A percentile compares a stretch with the other conserved stretches of the same genome.
These are phyloP conservation scores for Areca catechu DNA, from an alignment of 176 grass and related monocot genomes.

Conservation along the genomic window DNA sequence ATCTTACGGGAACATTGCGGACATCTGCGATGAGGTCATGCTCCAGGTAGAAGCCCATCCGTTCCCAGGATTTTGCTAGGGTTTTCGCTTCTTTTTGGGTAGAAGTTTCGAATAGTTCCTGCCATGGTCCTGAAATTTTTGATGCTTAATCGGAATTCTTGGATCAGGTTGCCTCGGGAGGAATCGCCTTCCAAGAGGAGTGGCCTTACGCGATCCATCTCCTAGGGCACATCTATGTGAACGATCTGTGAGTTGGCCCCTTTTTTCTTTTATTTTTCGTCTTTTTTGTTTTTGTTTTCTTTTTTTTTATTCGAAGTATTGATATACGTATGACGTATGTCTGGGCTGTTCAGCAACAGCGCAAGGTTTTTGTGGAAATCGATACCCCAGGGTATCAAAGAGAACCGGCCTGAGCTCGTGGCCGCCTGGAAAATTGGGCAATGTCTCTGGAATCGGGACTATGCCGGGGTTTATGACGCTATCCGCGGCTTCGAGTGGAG, in stretches of 20 bases:
- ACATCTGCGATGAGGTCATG: conserved; percentile 65
- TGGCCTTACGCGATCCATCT: conserved; percentile 94
- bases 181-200: conserved; percentile 41
- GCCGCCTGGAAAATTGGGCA: conserved; percentile 75
- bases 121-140: too few relatives aligned
- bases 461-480: conserved; percentile 52
- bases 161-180: conserved; percentile 43
- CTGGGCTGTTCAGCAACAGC: conserved; percentile 46
- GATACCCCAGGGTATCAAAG: conserved; percentile 63
- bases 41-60: conserved; percentile 31
- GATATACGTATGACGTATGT: neutral
- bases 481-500: conserved; percentile 58
- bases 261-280: neutral
- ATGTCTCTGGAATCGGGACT: conserved; percentile 75
- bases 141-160: too few relatives aligned
- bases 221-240: conserved; percentile 57
- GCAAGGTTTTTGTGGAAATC: conserved; percentile 85
- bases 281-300: neutral
- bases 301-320: neutral
- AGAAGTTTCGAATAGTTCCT: neutral
- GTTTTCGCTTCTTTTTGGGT: conserved; percentile 2
- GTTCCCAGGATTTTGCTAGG: neutral
- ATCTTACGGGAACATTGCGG: conserved; percentile 39
- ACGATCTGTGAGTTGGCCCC: conserved; percentile 44
- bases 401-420: conserved; percentile 51